Base-by-base conservation (phyloP, 2,329 filamentous ascomycete species). In the Diplodia corticola region DNA sequence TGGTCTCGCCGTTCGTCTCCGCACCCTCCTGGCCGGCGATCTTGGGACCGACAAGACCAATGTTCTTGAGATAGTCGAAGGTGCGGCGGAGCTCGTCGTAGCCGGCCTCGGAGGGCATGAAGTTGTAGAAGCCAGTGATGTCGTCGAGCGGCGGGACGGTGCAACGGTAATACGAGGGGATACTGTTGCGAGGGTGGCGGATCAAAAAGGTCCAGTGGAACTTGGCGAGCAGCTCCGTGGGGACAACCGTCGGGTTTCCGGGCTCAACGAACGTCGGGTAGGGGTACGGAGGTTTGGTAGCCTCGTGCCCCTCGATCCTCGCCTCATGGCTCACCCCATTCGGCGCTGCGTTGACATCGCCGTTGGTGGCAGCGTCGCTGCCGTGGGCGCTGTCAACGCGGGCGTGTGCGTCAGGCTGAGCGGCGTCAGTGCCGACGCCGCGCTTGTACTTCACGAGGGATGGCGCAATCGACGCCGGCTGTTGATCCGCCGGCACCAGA, bases 171-270 rank as follows among this genome's bases (percentile, higher is more conserved):
- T 94, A 98, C 54, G 92, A 96, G 7, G 95, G 95, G 70, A 98
- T 93, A 73, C 91, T 91, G 75, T 88, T 88, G 73, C 92, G 88
- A n/a, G 95, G 95, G 77, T 98, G 93, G 66, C 95, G 93, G 82
- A 99, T 98, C 69, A 98, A 85, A 80, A 99, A 98, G 24, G 93
- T 92, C 81, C 94, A 98, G 79, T 97, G 93, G 80, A 96, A 98
- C 70, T 88, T 84, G 74, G 88, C 85, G 67, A 98, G 83, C 67
- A 92, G 81, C 33, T 88, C 86, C 30, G 86, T 80, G 2, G 95
- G 95, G 60, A 98, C 81, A 28, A 96, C 89, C 0, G 93, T 96
- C 1, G 93, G 94, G 79, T 98, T 98, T 66, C 84, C 84, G 2
- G 85, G 81, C 78, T 94, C 89, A 3, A 80, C 74, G 37, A 79